These are phyloP conservation scores for Blastomyces parvus DNA, from an alignment of 2,329 filamentous ascomycete species.

Conservation along the genomic window DNA sequence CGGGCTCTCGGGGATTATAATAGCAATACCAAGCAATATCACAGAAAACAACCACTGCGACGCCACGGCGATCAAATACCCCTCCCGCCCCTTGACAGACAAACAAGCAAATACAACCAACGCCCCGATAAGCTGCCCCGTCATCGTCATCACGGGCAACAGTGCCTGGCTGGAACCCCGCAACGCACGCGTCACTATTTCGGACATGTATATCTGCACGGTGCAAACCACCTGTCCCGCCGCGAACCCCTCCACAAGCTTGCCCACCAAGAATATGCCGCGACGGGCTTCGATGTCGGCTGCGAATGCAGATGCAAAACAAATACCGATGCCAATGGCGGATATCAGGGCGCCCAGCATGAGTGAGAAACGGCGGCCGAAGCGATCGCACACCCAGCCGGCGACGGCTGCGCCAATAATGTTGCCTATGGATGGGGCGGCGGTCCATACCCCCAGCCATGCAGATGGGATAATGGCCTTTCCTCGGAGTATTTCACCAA, in stretches of 20 bases:
- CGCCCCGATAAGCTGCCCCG: constrained; percentile 42
- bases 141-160: constrained; percentile 42
- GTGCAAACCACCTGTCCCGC: constrained; percentile 39
- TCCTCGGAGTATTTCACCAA: constrained; percentile 25
- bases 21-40: constrained; percentile 35
- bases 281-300: constrained; percentile 24
- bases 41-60: constrained; percentile 38
- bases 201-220: constrained; percentile 43
- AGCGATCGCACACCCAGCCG: constrained; percentile 35
- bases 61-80: constrained; percentile 34
- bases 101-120: constrained; percentile 34
- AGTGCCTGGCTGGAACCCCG: constrained; percentile 42
- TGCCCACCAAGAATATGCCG: constrained; percentile 37
- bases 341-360: constrained; percentile 31
- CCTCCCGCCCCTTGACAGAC: constrained; percentile 20
- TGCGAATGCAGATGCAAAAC: constrained; percentile 28
- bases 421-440: constrained; percentile 31
- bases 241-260: constrained; percentile 39
- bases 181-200: constrained; percentile 40
- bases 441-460: constrained; percentile 41
- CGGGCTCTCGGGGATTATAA: constrained; percentile 45
- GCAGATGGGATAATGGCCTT: constrained; percentile 34
- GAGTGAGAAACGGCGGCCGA: constrained; percentile 33
- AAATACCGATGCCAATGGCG: constrained; percentile 29
- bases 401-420: constrained; percentile 32